Evolutionary conservation across 352 stramenopile species (phyloP), one percentile per base, ranked within the genome.

Genomic region (Pythium dissimile): DNA sequence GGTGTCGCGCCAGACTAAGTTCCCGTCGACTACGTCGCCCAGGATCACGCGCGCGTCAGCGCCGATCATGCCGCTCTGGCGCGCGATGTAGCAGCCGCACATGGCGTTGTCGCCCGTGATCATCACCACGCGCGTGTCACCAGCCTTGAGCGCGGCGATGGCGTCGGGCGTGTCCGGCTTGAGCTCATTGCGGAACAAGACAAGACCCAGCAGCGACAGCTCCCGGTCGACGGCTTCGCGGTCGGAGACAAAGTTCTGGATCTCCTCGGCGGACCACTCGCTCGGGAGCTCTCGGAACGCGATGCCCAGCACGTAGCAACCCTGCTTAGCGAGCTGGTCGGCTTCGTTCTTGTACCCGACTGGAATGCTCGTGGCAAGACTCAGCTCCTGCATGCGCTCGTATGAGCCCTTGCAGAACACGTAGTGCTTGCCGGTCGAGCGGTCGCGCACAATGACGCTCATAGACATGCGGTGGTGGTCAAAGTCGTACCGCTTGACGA

Each of bases 401-500:
- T 88, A 86, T 64, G 85, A 96, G 7, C 90, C 90, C 69, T 97
- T 97, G 60, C 84, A 91, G 67, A 94, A 97, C 12, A 95, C 74
- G 28, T 81, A 73, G 8, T 82, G 54, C 45, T 75, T 79, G 38
- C 80, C 77, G 0, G 73, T 89, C 41, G 48, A 62, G 23, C 54
- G 66, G 50, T 90, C 54, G 31, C 86, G 73, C 64, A 97, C 78
- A 43, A 98, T 75, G 6, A 97, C 89, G 39, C 75, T 94, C 73
- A 97, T 95, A 12, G 84, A 96, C 83, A 96, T 94, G 44, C 80
- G 77, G 63, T 92, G 74, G 71, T 95, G 84, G 66, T 97, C 89
- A 62, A 98, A 98, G 53, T 97, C 86, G 62, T 94, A 97, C 10
- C 83, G 76, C 66, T 97, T 96, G 26, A 98, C 56, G 26, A 96